Conservation (phyloP, 805 yeast species). For the Candida michaelii region DNA sequence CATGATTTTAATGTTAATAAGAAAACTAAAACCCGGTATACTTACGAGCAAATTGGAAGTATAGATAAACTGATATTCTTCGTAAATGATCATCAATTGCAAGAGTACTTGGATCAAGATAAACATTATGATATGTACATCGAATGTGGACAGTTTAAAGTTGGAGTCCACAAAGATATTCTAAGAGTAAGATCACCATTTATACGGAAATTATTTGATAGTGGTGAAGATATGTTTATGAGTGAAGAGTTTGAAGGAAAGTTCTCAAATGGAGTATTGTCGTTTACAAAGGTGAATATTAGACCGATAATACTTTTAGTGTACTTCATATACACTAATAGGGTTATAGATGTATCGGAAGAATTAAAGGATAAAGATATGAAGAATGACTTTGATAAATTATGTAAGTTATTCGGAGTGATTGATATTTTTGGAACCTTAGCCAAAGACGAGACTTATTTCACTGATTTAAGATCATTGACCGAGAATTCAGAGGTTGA, state of each 20-base stretch:
- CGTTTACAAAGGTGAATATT: slow-evolving; percentile 26
- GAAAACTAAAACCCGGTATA: slow-evolving; percentile 14
- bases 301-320: slow-evolving; percentile 40
- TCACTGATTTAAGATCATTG: slow-evolving; percentile 18
- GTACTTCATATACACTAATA: slow-evolving; percentile 53
- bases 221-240: slow-evolving; percentile 22
- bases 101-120: slow-evolving; percentile 1
- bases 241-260: slow-evolving; percentile 25
- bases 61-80: neutral
- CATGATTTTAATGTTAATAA: slow-evolving; percentile 16
- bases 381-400: slow-evolving; percentile 26
- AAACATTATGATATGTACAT: slow-evolving; percentile 40
- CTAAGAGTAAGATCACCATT: slow-evolving; percentile 30
- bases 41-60: slow-evolving; percentile 16
- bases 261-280: slow-evolving; percentile 15
- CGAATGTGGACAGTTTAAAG: slow-evolving; percentile 18
- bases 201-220: slow-evolving; percentile 23
- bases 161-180: slow-evolving; percentile 39
- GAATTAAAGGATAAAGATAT: slow-evolving; percentile 25
- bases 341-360: slow-evolving; percentile 47
- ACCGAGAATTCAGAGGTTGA: slow-evolving; percentile 12
- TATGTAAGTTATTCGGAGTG: slow-evolving; percentile 21
- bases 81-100: neutral
- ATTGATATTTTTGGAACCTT: slow-evolving; percentile 27
- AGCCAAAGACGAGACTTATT: slow-evolving; percentile 19